These are phyloP conservation scores for Pleurotus citrinopileatus DNA, from an alignment of 768 basidiomycete genomes.

Conservation along the genomic window DNA sequence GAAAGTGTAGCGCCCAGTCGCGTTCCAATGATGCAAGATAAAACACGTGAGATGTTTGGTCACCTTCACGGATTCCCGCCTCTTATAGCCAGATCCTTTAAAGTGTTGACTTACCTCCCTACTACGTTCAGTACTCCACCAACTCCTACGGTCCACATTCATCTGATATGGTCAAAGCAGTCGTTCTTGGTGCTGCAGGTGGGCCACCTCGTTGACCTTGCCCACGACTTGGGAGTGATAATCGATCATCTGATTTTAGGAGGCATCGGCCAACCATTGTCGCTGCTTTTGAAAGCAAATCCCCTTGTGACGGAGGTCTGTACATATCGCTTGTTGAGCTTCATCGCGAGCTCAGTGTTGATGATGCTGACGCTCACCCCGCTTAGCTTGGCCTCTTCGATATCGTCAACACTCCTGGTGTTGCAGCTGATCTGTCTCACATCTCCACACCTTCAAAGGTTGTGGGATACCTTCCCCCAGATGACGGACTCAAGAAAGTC, in stretches of 20 bases:
- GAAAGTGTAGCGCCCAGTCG: neutral
- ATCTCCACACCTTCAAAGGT: conserved; percentile 88
- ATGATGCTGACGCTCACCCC: neutral
- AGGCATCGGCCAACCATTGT: conserved; percentile 95
- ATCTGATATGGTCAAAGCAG: conserved; percentile 65
- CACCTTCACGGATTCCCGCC: conserved; percentile 9
- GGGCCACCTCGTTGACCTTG: conserved; percentile 17
- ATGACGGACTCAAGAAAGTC: conserved; percentile 80
- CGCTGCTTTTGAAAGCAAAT: conserved; percentile 88
- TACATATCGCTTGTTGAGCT: conserved; percentile 2
- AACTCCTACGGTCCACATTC: conserved; percentile 1
- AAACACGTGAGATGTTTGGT: conserved; percentile 7
- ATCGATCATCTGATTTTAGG: conserved; percentile 40
- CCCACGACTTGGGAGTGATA: conserved; percentile 11
- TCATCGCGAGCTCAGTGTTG: conserved; percentile 1
- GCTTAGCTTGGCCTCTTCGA: conserved; percentile 82
- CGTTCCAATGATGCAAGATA: conserved; percentile 1
- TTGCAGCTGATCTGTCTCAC: conserved; percentile 92
- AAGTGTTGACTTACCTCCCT: neutral
- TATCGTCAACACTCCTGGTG: conserved; percentile 98
- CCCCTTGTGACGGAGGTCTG: conserved; percentile 73
- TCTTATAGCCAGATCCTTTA: neutral
- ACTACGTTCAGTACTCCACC: neutral
- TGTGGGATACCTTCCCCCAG: conserved; percentile 71
- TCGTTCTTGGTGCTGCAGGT: conserved; percentile 97